Conservation (phyloP, 441 rosid species). For the Gossypium schwendimanii region DNA sequence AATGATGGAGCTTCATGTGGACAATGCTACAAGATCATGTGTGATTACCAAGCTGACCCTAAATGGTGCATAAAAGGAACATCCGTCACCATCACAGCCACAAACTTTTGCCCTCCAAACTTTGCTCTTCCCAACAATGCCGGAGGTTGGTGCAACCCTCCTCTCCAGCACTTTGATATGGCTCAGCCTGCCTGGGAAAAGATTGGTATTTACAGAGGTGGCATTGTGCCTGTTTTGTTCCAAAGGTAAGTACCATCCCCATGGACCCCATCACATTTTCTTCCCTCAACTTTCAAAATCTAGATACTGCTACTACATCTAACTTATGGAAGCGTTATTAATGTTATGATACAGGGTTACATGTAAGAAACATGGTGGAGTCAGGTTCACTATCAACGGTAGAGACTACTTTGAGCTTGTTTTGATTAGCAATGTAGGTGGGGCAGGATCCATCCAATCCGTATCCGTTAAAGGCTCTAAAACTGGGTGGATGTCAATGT, state of each 20-base stretch:
- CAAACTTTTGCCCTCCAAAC: conserved; percentile 73
- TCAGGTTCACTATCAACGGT: conserved; percentile 60
- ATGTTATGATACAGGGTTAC: conserved; percentile 38
- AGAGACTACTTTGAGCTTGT: conserved; percentile 68
- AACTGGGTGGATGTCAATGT: conserved; percentile 55
- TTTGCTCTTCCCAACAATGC: conserved; percentile 39
- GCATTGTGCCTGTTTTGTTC: conserved; percentile 55
- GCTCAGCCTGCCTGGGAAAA: conserved; percentile 69
- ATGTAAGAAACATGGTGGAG: conserved; percentile 59
- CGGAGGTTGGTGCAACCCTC: conserved; percentile 86
- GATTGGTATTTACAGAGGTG: conserved; percentile 57
- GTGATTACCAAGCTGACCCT: conserved; percentile 49
- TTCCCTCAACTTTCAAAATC: neutral
- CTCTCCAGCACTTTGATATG: conserved; percentile 70
- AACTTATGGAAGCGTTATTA: neutral
- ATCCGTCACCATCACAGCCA: conserved; percentile 55
- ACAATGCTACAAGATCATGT: conserved; percentile 50
- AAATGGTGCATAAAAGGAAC: conserved; percentile 53
- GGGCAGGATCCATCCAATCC: conserved; percentile 45
- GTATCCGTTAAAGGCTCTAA: conserved; percentile 51
- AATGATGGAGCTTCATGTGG: conserved; percentile 67
- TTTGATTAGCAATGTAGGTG: conserved; percentile 45
- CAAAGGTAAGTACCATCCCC: conserved; percentile 34
- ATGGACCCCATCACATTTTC: neutral
- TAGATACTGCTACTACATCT: neutral